phyloP scores from a whole-genome alignment of 768 basidiomycete genomes.

The Trametes meyenii region DNA sequence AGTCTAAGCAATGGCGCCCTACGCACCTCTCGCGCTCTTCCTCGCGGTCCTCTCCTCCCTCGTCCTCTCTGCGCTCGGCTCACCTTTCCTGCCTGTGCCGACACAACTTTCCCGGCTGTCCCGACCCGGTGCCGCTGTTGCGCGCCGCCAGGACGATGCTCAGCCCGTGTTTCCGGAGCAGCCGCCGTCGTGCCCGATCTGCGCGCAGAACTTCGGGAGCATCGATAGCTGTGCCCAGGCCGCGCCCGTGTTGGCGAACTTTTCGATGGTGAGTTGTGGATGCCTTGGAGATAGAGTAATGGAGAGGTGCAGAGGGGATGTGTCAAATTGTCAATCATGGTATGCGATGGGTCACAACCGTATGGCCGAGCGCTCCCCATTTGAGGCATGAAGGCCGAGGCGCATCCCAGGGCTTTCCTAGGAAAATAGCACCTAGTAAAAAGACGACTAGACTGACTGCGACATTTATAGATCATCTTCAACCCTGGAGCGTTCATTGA shows the following conservation, averaged over 20 bases:
- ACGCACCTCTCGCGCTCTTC: slow-evolving; percentile 12
- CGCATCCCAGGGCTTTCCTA: no score
- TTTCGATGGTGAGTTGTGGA: slow-evolving; percentile 46
- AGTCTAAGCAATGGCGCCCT: slow-evolving; percentile 9
- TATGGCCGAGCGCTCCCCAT: background rate
- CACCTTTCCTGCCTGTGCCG: slow-evolving; percentile 10
- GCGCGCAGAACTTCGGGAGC: slow-evolving; percentile 50
- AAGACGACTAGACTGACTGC: background rate
- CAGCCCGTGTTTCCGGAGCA: slow-evolving; percentile 53
- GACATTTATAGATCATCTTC: slow-evolving; percentile 51
- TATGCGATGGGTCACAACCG: background rate
- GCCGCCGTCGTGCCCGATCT: slow-evolving; percentile 62
- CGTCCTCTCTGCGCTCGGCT: slow-evolving; percentile 7
- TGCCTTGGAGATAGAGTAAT: background rate
- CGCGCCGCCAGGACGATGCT: slow-evolving; percentile 27
- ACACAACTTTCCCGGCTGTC: background rate
- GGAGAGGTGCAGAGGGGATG: background rate
- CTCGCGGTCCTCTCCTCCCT: slow-evolving; percentile 5
- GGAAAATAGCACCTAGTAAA: no score
- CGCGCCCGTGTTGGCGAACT: slow-evolving; percentile 58
- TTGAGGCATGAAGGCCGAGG: no score
- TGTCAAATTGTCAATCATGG: no score
- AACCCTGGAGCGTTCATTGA: slow-evolving; percentile 66
- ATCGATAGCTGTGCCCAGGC: slow-evolving; percentile 64
- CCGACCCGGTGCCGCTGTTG: background rate